A percentile compares a stretch with the other conserved stretches of the same genome.
These are phyloP conservation scores for Chrysoporthe deuterocubensis DNA, from an alignment of 2,329 filamentous ascomycete genomes.

Conservation along the genomic window DNA sequence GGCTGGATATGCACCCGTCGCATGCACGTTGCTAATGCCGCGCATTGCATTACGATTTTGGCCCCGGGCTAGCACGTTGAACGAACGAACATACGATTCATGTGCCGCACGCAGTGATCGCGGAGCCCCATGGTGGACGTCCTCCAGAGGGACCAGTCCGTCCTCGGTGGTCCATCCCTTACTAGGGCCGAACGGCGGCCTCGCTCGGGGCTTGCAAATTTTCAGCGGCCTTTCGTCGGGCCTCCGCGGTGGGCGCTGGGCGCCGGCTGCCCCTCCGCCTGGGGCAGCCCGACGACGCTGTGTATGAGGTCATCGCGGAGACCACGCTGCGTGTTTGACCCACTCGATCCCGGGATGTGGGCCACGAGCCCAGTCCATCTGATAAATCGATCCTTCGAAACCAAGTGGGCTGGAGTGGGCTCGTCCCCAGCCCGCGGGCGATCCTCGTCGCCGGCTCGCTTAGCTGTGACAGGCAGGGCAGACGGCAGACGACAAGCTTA, in stretches of 20 bases:
- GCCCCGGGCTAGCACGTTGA: too few species aligned
- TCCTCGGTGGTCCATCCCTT: background rate
- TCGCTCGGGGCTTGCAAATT: background rate
- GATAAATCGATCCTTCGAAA: background rate
- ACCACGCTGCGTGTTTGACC: constrained; percentile 2
- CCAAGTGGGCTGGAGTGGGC: constrained; percentile 4
- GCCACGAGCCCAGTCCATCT: background rate
- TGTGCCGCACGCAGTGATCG: too few species aligned
- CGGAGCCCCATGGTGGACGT: too few species aligned
- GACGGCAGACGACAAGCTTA: constrained; percentile 17
- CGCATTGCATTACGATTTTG: background rate
- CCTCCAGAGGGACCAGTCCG: background rate
- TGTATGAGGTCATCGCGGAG: constrained; percentile 8
- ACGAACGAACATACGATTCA: too few species aligned
- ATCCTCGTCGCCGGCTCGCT: constrained; percentile 11
- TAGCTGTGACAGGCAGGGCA: constrained; percentile 1
- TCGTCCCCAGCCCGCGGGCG: constrained; percentile 17
- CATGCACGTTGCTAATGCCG: background rate
- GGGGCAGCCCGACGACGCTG: background rate
- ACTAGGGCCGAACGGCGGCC: background rate
- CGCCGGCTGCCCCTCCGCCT: background rate
- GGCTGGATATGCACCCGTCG: background rate
- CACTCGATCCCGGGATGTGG: background rate
- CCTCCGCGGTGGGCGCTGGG: background rate
- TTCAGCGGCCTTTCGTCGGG: background rate